These are phyloP conservation scores for Chalciporus sp. DNA, from an alignment of 1,284 basidiomycete genomes.

Conservation along the genomic window DNA sequence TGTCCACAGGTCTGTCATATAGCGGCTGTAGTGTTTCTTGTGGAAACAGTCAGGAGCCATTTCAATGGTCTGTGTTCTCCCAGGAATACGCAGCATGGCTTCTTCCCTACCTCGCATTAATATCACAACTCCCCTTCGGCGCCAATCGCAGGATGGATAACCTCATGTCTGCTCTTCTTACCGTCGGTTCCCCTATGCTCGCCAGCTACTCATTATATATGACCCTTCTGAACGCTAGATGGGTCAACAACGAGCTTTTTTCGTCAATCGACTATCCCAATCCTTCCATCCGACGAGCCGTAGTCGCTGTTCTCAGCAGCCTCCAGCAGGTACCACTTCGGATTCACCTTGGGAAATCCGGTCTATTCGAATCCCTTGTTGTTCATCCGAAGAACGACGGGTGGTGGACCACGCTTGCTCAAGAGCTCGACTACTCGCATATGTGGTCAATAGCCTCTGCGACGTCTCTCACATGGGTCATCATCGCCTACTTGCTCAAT, in stretches of 20 bases:
- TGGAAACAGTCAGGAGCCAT: slow-evolving; percentile 33
- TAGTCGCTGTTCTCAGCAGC: slow-evolving; percentile 25
- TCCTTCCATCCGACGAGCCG: slow-evolving; percentile 10
- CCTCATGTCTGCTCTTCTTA: slow-evolving; percentile 33
- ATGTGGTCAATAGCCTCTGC: slow-evolving; percentile 44
- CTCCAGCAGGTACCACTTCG: slow-evolving; percentile 37
- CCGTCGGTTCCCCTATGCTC: slow-evolving; percentile 37
- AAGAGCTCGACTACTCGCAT: slow-evolving; percentile 31
- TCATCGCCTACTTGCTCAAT: slow-evolving; percentile 45
- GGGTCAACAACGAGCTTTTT: slow-evolving; percentile 29
- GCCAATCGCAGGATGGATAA: slow-evolving; percentile 28
- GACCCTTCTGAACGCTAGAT: slow-evolving; percentile 35
- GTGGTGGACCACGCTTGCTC: slow-evolving; percentile 31
- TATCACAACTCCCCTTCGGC: slow-evolving; percentile 49
- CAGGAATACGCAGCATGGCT: slow-evolving; percentile 46
- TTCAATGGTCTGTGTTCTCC: slow-evolving; percentile 41
- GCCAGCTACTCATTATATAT: slow-evolving; percentile 36
- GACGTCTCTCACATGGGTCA: slow-evolving; percentile 43
- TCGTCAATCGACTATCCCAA: slow-evolving; percentile 22
- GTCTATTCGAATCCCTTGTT: slow-evolving; percentile 32
- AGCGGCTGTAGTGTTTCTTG: slow-evolving; percentile 34
- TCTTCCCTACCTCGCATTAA: slow-evolving; percentile 45
- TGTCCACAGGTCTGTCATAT: slow-evolving; percentile 20
- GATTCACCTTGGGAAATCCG: slow-evolving; percentile 24
- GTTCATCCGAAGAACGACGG: slow-evolving; percentile 35